Evolutionary conservation across 495 filamentous ascomycete genomes (phyloP).

Genomic region (Annulohypoxylon stygium): DNA sequence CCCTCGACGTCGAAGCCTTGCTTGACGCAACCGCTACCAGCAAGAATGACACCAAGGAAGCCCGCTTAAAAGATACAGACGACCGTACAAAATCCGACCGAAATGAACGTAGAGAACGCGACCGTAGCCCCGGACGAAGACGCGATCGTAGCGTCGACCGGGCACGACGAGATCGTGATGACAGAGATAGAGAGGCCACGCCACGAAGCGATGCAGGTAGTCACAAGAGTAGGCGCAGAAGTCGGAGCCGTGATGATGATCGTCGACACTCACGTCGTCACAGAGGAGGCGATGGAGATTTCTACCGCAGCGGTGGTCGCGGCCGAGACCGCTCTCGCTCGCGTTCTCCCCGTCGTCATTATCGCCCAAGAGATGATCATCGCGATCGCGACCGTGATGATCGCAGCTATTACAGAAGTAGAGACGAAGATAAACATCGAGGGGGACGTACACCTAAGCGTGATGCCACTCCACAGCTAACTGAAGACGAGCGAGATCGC

Average conservation of each 20-base stretch:
- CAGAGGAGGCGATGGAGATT: conserved; percentile 78
- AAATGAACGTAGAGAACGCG: conserved; percentile 57
- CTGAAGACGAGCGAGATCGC: conserved; percentile 95
- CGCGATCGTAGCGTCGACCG: conserved; percentile 74
- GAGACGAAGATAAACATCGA: conserved; percentile 63
- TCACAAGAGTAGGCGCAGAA: conserved; percentile 85
- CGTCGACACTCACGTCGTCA: conserved; percentile 83
- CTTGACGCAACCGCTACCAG: conserved; percentile 85
- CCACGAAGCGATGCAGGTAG: conserved; percentile 85
- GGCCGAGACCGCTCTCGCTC: conserved; percentile 77
- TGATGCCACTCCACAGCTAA: conserved; percentile 72
- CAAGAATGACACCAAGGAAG: conserved; percentile 65
- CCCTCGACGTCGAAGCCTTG: conserved; percentile 92
- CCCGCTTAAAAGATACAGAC: conserved; percentile 46
- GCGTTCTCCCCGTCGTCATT: conserved; percentile 82
- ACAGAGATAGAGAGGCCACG: conserved; percentile 68
- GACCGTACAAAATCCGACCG: conserved; percentile 49
- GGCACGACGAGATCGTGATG: conserved; percentile 53
- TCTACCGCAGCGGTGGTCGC: conserved; percentile 73
- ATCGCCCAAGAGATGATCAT: conserved; percentile 75
- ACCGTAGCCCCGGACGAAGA: conserved; percentile 69
- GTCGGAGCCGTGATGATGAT: conserved; percentile 83
- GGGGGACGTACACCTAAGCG: conserved; percentile 65
- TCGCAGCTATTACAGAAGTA: conserved; percentile 63
- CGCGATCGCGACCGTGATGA: conserved; percentile 66